Evolutionary conservation across 2,329 filamentous ascomycete species (phyloP).

Genomic region (Colletotrichum sp.): DNA sequence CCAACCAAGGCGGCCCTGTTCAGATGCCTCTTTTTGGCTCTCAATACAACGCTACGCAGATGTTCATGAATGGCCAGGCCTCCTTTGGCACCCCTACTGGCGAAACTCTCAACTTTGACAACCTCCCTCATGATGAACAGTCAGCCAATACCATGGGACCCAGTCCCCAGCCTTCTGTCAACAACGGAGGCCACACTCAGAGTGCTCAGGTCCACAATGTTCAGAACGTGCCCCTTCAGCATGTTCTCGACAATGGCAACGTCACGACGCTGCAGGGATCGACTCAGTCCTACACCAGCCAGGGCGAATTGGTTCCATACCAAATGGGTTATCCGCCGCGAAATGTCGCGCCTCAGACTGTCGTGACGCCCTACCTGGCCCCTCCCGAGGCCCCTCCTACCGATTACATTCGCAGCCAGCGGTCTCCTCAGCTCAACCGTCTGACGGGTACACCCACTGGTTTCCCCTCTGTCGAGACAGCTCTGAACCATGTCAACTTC

Average conservation of each 20-base stretch:
- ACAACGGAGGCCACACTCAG: not conserved
- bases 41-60: not conserved
- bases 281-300: not conserved
- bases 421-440: slow-evolving; percentile 41
- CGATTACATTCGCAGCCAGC: slow-evolving; percentile 26
- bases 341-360: not conserved
- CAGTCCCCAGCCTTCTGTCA: not conserved
- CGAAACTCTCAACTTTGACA: not conserved
- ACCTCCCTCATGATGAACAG: not conserved
- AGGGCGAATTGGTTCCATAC: slow-evolving; percentile 2
- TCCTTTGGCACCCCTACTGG: not conserved
- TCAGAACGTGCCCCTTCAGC: not conserved
- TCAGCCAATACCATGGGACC: not conserved
- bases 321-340: not conserved
- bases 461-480: slow-evolving; percentile 35
- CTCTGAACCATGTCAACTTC: slow-evolving; percentile 45
- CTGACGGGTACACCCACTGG: slow-evolving; percentile 38
- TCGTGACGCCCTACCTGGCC: not conserved
- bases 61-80: not conserved
- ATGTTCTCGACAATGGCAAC: not conserved
- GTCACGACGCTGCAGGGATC: not conserved
- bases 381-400: not conserved
- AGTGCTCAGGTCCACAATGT: not conserved
- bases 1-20: not conserved
- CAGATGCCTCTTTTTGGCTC: not conserved